These are phyloP conservation scores for Psilocybe mexicana DNA, from an alignment of 1,284 basidiomycete species.

Conservation along the genomic window DNA sequence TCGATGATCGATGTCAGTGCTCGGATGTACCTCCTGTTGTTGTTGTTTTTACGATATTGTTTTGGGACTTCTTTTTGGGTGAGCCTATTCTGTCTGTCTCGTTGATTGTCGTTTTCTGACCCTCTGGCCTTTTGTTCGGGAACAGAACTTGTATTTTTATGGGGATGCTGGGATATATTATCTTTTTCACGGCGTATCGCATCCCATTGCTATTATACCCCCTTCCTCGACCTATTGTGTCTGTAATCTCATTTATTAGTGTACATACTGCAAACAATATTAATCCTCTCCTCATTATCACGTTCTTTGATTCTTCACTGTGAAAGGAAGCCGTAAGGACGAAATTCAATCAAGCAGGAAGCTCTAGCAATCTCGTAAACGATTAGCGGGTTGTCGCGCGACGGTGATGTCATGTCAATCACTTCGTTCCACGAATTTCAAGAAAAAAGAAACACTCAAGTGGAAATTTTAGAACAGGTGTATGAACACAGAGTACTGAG, in stretches of 20 bases:
- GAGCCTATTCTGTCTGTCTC: background rate
- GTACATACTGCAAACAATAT: background rate
- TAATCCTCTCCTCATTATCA: background rate
- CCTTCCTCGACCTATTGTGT: background rate
- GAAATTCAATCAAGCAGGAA: too few relatives aligned
- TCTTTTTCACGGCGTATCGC: background rate
- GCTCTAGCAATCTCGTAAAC: too few relatives aligned
- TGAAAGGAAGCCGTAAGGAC: too few relatives aligned
- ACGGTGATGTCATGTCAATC: too few relatives aligned
- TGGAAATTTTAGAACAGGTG: too few relatives aligned
- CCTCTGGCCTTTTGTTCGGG: background rate
- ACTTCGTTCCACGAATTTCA: too few relatives aligned
- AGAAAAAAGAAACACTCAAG: too few relatives aligned
- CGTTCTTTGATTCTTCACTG: background rate
- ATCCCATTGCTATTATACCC: background rate
- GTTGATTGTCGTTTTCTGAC: background rate
- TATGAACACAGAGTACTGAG: too few relatives aligned
- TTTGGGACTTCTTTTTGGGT: background rate
- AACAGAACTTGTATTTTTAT: background rate
- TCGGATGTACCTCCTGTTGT: background rate
- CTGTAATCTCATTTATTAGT: background rate
- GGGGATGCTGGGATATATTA: background rate
- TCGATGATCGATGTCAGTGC: background rate
- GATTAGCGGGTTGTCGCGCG: too few relatives aligned
- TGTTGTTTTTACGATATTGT: background rate